Conservation (phyloP, 805 yeast genomes). For the Candida sanyiensis region DNA sequence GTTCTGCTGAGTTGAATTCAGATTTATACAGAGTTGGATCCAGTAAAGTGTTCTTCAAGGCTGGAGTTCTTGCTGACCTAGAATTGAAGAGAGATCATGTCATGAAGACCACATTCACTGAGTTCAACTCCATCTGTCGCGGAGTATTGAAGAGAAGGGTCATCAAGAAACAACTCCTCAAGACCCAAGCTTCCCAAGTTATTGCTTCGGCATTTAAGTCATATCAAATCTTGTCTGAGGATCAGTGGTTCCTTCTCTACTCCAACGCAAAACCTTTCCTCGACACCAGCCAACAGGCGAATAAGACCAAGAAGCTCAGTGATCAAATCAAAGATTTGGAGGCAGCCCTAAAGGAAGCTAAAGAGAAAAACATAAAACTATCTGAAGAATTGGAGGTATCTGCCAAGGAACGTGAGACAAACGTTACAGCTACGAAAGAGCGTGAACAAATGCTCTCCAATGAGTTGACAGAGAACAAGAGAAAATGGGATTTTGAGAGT, state of each 20-base stretch:
- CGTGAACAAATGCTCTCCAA: slow-evolving; percentile 32
- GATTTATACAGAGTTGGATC: slow-evolving; percentile 84
- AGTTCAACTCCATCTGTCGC: slow-evolving; percentile 58
- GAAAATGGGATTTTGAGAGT: slow-evolving; percentile 21
- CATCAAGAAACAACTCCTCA: slow-evolving; percentile 44
- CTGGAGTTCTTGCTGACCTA: slow-evolving; percentile 89
- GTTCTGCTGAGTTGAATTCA: slow-evolving; percentile 63
- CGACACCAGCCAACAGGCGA: slow-evolving; percentile 53
- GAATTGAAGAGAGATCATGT: slow-evolving; percentile 72
- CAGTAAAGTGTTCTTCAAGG: slow-evolving; percentile 89
- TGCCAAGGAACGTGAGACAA: slow-evolving; percentile 5
- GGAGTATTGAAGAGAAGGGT: slow-evolving; percentile 55
- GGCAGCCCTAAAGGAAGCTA: slow-evolving; percentile 35
- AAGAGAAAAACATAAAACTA: slow-evolving; percentile 26
- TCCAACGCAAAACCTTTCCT: slow-evolving; percentile 70
- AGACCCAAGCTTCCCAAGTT: slow-evolving; percentile 64
- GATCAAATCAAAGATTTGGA: slow-evolving; percentile 52
- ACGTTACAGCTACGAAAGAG: slow-evolving; percentile 37
- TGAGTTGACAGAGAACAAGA: slow-evolving; percentile 22
- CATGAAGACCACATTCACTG: slow-evolving; percentile 47
- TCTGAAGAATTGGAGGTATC: slow-evolving; percentile 30
- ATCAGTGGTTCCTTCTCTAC: slow-evolving; percentile 78
- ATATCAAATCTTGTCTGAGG: slow-evolving; percentile 42
- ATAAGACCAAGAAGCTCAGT: slow-evolving; percentile 51
- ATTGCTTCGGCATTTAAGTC: slow-evolving; percentile 55